Base-by-base conservation (phyloP, 371 early-diverging fungal genomes). In the Blakeslea trispora region DNA sequence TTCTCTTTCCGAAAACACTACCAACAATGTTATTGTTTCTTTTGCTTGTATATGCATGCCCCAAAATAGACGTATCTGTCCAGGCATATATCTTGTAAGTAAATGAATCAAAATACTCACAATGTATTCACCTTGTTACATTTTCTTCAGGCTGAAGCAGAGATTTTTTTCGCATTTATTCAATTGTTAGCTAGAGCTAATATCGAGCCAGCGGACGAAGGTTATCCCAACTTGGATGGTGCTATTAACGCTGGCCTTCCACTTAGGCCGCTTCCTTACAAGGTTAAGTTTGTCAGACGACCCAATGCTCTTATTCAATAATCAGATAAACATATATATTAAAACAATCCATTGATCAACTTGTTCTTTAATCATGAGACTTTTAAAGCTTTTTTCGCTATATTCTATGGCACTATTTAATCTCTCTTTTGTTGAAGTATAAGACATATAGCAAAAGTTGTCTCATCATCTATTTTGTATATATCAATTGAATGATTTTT, bases 161-260 rank as follows among this genome's bases (percentile, higher is more conserved):
- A 55, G 14, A 39, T 46, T 10, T 55, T 55, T 17, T n/a, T 14
- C 13, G 21, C 22, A 5, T 39, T 32, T 39, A 28, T 56, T 48
- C 32, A 28, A 11, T 24, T 22, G 15, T 32, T 42, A 42, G 37
- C 42, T 22, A 19, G 5, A 10, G 45, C 18, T 24, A 18, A n/a
- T 23, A 19, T 56, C 11, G 42, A 48, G n/a, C 57, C 57, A 19
- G 50, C 49, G 43, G 13, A 32, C 14, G 40, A 57, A 31, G 57
- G 57, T 19, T 28, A 49, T 5, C 49, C 48, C 17, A 2, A 24
- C 21, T 19, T 57, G 23, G 47, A 31, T 15, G 47, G 24, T 40
- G 17, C 37, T 19, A 35, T 56, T n/a, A 41, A 56, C 11, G 56
- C 35, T 23, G 56, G 56, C 9, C 18, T 47, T 19, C 18, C 47